These are phyloP conservation scores for Stentor coeruleus DNA, from an alignment of 73 alveolate genomes.

Conservation along the genomic window DNA sequence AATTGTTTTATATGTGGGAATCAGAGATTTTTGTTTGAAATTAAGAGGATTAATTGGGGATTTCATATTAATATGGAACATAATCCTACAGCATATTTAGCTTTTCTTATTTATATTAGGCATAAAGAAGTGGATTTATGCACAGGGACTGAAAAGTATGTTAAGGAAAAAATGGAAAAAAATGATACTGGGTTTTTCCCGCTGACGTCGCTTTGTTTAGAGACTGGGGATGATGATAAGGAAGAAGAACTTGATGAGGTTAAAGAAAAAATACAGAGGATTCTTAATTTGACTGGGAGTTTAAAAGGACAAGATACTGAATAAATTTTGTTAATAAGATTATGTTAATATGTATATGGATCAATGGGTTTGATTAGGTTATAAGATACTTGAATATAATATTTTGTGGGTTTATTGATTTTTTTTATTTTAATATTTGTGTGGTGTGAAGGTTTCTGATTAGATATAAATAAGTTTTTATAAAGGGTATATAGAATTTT, in stretches of 20 bases:
- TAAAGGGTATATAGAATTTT: too few species aligned
- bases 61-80: constrained; percentile 53
- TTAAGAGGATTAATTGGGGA: constrained; percentile 37
- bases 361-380: too few species aligned
- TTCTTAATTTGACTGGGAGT: too few species aligned
- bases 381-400: too few species aligned
- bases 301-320: too few species aligned
- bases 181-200: constrained; percentile 46
- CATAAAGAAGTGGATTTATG: constrained; percentile 29
- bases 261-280: background rate
- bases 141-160: constrained; percentile 54
- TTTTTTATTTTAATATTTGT: too few species aligned
- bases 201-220: background rate
- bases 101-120: constrained; percentile 41
- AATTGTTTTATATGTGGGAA: constrained; percentile 83
- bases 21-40: constrained; percentile 61
- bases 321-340: too few species aligned
- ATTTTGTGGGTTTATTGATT: too few species aligned
- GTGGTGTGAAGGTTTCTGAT: too few species aligned
- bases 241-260: background rate
- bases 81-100: constrained; percentile 49
- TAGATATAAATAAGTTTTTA: too few species aligned
- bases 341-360: too few species aligned
- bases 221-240: background rate
- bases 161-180: constrained; percentile 29